phyloP scores from a whole-genome alignment of 2,329 filamentous ascomycete species.

The Fusarium domesticum region DNA sequence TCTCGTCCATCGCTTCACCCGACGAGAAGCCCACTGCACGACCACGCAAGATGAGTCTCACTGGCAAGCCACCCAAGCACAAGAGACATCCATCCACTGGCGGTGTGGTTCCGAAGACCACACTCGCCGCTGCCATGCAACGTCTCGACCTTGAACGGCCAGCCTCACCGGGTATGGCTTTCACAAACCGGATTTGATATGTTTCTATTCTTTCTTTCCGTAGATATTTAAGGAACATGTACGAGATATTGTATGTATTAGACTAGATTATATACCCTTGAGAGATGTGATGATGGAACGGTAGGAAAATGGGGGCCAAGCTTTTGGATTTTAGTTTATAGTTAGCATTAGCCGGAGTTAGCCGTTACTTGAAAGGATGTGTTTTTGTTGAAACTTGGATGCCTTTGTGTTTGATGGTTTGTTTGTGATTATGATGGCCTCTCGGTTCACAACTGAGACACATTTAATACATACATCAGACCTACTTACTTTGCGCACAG shows the following conservation, averaged over 20 bases:
- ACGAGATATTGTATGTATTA: neutral
- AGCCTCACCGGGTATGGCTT: conserved; percentile 27
- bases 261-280: neutral
- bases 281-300: too few relatives aligned
- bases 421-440: too few relatives aligned
- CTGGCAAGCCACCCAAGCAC: conserved; percentile 24
- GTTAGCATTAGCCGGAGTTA: too few relatives aligned
- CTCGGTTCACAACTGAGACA: too few relatives aligned
- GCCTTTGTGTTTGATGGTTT: too few relatives aligned
- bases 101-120: neutral
- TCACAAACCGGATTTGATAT: conserved; percentile 28
- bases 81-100: conserved; percentile 24
- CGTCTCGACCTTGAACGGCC: conserved; percentile 29
- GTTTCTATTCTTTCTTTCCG: neutral
- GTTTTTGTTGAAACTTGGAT: too few relatives aligned
- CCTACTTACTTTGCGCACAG: too few relatives aligned
- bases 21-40: conserved; percentile 23
- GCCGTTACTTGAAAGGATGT: too few relatives aligned
- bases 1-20: conserved; percentile 19
- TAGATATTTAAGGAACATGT: neutral
- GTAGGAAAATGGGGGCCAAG: too few relatives aligned
- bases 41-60: conserved; percentile 31
- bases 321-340: too few relatives aligned
- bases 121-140: conserved; percentile 26
- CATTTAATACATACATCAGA: too few relatives aligned